A percentile compares a stretch with the other conserved stretches of the same genome.
phyloP scores from a whole-genome alignment of 2,329 filamentous ascomycete genomes.

The Aspergillus sp. region DNA sequence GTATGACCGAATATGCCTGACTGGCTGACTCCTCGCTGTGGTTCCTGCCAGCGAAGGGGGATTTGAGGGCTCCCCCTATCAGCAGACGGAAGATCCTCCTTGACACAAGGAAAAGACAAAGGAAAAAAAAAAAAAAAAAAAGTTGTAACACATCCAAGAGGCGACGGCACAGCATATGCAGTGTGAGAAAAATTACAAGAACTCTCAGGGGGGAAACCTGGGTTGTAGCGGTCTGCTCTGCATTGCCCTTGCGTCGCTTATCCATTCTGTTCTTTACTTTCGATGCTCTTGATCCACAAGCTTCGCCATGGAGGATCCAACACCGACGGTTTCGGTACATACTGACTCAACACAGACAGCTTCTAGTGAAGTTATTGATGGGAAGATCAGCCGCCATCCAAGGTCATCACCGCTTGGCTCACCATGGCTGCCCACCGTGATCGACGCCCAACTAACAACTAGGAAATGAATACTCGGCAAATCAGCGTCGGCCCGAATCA shows the following conservation, averaged over 20 bases:
- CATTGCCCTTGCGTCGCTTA: conserved; percentile 6
- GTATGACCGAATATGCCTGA: not conserved
- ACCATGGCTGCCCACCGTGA: not conserved
- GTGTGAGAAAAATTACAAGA: not conserved
- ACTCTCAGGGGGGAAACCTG: not conserved
- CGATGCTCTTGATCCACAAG: not conserved
- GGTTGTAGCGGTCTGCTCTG: not conserved
- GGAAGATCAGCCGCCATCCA: no score
- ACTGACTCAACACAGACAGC: no score
- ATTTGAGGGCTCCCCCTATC: not conserved
- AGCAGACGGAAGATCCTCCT: not conserved
- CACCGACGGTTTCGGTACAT: not conserved
- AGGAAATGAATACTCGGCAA: not conserved
- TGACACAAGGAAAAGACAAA: not conserved
- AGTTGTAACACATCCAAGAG: not conserved
- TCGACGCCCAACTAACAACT: not conserved
- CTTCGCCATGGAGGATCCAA: not conserved
- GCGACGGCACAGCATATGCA: not conserved
- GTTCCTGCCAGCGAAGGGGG: not conserved
- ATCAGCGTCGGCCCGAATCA: not conserved
- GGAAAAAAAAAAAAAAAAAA: not conserved
- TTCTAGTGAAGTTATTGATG: no score
- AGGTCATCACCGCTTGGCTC: no score
- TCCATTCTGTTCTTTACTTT: not conserved
- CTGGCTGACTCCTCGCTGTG: not conserved